Evolutionary conservation across 1,139 yeast species (phyloP).

Genomic region (Hanseniaspora uvarum): DNA sequence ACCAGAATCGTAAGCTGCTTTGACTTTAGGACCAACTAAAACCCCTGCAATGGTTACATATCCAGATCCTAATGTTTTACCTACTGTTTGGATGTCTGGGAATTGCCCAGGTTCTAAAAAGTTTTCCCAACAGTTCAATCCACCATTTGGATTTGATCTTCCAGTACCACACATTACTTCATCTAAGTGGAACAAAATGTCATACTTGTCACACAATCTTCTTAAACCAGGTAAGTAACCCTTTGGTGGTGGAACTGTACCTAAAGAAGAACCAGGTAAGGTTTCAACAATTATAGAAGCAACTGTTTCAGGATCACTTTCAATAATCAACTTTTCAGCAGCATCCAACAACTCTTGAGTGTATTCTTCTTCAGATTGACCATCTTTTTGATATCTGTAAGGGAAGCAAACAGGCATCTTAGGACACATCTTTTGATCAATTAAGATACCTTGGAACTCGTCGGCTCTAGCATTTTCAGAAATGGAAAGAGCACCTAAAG

Average conservation of each 20-base stretch:
- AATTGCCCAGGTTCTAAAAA: slow-evolving; percentile 39
- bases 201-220: slow-evolving; percentile 48
- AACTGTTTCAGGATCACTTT: slow-evolving; percentile 45
- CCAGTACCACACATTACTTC: slow-evolving; percentile 64
- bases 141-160: slow-evolving; percentile 37
- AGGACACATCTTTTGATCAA: slow-evolving; percentile 25
- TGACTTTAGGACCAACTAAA: slow-evolving; percentile 43
- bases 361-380: slow-evolving; percentile 44
- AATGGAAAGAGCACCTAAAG: slow-evolving; percentile 46
- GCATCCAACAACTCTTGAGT: slow-evolving; percentile 38
- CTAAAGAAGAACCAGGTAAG: slow-evolving; percentile 49
- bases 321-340: slow-evolving; percentile 41
- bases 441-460: slow-evolving; percentile 37
- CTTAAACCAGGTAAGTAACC: slow-evolving; percentile 49
- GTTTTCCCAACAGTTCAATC: slow-evolving; percentile 45
- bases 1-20: slow-evolving; percentile 38
- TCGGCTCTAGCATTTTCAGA: slow-evolving; percentile 38
- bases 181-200: slow-evolving; percentile 47
- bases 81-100: slow-evolving; percentile 53
- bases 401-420: slow-evolving; percentile 38
- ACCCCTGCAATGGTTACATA: slow-evolving; percentile 54
- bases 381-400: slow-evolving; percentile 40
- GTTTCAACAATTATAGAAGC: slow-evolving; percentile 49
- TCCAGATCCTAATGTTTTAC: slow-evolving; percentile 57
- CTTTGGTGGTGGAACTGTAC: slow-evolving; percentile 47